Evolutionary conservation across 768 basidiomycete species (phyloP), one percentile per base, ranked within the genome.

Genomic region (Naematelia aurantialba): DNA sequence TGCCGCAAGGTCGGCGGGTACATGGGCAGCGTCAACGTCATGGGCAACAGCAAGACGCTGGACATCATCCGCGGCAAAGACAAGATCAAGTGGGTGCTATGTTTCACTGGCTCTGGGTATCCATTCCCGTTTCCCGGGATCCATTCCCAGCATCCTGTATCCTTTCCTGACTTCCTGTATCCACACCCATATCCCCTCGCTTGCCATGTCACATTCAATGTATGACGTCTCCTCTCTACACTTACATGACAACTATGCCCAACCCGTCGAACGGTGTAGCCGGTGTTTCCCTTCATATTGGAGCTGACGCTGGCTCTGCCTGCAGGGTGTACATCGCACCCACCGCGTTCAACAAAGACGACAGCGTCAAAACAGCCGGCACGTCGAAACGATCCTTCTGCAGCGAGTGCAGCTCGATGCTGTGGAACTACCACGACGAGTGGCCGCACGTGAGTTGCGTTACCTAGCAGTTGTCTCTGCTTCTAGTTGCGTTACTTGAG

Each of bases 11-110:
- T 67, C 4, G 76, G 74, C 4, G 76, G 76, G 19, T 77, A 75
- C 52, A 77, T 77, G 76, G 76, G 76, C n/a, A 70, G 67, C 34
- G 60, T 70, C 27, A 76, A 76, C 47, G 73, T 76, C 47, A 75
- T 77, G 76, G 76, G 76, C 1, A 71, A 75, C 48, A 70, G 59
- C 34, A 58, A 70, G 12, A 69, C 70, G 1, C 58, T 77, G 30
- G 68, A 70, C 19, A 68, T 77, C 45, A 45, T 64, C 2, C 61
- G 68, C 26, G 76, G 76, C 1, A 65, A 74, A 46, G 72, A 77
- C 22, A 66, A 69, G 57, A 70, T 75, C 65, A 74, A 73, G 76
- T 73, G 50, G 24, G 72, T 63, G 14, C 10, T n/a, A 5, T 39
- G 13, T 11, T 47, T 10, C 46, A 5, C 8, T 5, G 8, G 46